These are phyloP conservation scores for Nakataea oryzae DNA, from an alignment of 2,329 filamentous ascomycete species.

Conservation along the genomic window DNA sequence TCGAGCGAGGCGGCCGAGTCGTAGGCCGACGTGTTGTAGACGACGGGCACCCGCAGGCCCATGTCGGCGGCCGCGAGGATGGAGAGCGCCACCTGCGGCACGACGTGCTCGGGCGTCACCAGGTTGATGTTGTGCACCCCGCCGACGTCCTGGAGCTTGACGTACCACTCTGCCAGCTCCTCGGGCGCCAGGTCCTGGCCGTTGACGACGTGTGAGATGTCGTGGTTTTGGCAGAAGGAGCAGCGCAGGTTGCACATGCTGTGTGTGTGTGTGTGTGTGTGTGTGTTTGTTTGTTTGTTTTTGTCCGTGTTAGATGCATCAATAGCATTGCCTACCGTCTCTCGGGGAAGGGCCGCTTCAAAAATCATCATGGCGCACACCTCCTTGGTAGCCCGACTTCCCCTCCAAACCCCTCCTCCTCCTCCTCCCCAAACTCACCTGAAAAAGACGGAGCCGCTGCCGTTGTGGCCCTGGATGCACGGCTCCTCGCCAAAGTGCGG, in stretches of 20 bases:
- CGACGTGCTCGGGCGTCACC: slow-evolving; percentile 78
- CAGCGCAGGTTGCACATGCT: slow-evolving; percentile 56
- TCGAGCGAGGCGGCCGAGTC: slow-evolving; percentile 64
- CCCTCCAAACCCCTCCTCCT: not conserved
- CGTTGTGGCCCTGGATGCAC: slow-evolving; percentile 73
- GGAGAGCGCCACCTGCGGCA: slow-evolving; percentile 69
- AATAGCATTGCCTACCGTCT: too few species aligned
- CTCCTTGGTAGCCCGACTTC: not conserved
- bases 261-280: not conserved
- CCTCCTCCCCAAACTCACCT: slow-evolving; percentile 42
- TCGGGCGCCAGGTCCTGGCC: slow-evolving; percentile 72
- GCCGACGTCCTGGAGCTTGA: slow-evolving; percentile 74
- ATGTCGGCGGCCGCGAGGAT: slow-evolving; percentile 63
- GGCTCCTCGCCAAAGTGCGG: slow-evolving; percentile 82
- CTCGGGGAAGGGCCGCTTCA: too few species aligned
- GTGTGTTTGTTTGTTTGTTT: not conserved
- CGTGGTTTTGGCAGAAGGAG: slow-evolving; percentile 72
- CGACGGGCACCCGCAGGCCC: slow-evolving; percentile 61
- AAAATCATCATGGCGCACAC: too few species aligned
- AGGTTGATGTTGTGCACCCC: slow-evolving; percentile 84
- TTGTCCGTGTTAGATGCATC: not conserved
- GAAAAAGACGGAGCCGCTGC: slow-evolving; percentile 74
- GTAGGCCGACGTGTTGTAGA: slow-evolving; percentile 80
- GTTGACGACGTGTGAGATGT: slow-evolving; percentile 73
- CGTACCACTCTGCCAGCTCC: slow-evolving; percentile 66